Base-by-base conservation (phyloP, 371 early-diverging fungal species). In the Mortierella sp. region DNA sequence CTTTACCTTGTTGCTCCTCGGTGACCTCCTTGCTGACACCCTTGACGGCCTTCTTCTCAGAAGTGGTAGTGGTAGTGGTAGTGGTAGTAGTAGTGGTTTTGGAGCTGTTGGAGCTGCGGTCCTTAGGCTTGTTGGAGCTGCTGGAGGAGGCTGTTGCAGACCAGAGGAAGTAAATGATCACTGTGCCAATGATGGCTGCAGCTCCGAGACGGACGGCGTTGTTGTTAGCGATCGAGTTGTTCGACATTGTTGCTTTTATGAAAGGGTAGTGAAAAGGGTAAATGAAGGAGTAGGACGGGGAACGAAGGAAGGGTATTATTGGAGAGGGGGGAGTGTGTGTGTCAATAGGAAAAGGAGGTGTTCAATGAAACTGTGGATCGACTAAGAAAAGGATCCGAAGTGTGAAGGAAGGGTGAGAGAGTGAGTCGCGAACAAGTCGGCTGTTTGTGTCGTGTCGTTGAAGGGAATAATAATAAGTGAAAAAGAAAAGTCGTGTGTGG, bases 151-250 rank as follows among this genome's bases (percentile, higher is more conserved):
- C 65, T n/a, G 83, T 71, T 11, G 83, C 51, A 4, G 80, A 46
- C 79, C 79, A 79, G 80, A 83, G 71, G 72, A 76, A 55, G 60
- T 80, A 83, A 55, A 79, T 70, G 44, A 80, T 71, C 18, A 79
- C 77, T n/a, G 75, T 75, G 24, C 83, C 77, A 16, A 83, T 56
- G 29, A 83, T 71, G 72, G 77, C 79, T 6, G 80, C 83, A 51
- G 83, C 83, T 43, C 83, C 83, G 74, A 83, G 77, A 18, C 83
- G 83, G 74, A 80, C 72, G 41, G 83, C 78, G 72, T 70, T 80
- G 75, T 83, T 83, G 73, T 75, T 79, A 6, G 80, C 65, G 27
- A 79, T 46, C 38, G 80, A 74, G 49, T 44, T 71, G 75, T 41
- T 70, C 18, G 77, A 71, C 77, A 77, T 63, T 70, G 56, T 18